Evolutionary conservation across 2,329 filamentous ascomycete species (phyloP), one percentile per base, ranked within the genome.

Genomic region (Colletotrichum endophyticum): DNA sequence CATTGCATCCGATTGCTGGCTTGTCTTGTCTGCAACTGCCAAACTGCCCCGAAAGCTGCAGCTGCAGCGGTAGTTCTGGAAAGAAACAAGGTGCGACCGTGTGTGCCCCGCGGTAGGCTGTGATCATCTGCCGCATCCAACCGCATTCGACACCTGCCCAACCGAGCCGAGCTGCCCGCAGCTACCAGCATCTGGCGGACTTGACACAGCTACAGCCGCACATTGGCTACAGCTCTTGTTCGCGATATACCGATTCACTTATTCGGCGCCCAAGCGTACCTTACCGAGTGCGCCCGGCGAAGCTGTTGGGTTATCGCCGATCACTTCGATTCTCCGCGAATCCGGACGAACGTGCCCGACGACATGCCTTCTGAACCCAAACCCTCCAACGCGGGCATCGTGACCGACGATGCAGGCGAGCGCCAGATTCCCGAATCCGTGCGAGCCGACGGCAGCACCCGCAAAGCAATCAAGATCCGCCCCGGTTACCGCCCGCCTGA

Each of bases 401-500:
- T 96, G 80, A 94, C 94, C 69, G 93, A 96, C 83, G 91, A 93
- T 67, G 84, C 85, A 78, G 98, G 97, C 82, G 92, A 96, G 83
- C 95, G 96, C 61, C 94, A 96, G 80, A 99, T 99, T 74, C 97
- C 97, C 30, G 92, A 96, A 59, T 99, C 96, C 1, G 88, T 92
- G 59, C 94, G 98, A 71, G 87, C 97, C 28, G 97, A 99, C 83
- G 97, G 97, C 74, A 95, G 94, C 67, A 95, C 95, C n/a, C 93
- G 97, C 73, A 98, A 95, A 83, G 96, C 98, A 82, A 99, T 99
- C 83, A 95, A 95, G 82, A 95, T 99, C 77, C 93, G 95, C 34
- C 96, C 97, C 0, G 98, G 97, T 70, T 99, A 98, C 86, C 93
- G 93, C 39, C 98, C 97, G 2, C 95, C 96, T 1, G 97, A 99